phyloP scores from a whole-genome alignment of 1,284 basidiomycete species.

The Cystobasidiaceae sp. region DNA sequence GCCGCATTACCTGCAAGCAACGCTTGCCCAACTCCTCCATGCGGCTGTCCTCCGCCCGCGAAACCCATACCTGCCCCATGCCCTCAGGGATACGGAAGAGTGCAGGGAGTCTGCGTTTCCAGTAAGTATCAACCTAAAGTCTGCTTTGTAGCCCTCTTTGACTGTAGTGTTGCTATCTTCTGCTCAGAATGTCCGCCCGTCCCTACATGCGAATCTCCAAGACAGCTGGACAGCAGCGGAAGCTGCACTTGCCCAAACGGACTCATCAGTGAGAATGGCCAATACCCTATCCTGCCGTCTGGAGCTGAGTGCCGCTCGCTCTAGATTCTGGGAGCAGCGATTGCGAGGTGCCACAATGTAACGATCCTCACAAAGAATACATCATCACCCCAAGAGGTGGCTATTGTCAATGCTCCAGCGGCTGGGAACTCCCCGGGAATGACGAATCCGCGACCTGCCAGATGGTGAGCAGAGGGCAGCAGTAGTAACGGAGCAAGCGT shows the following conservation, averaged over 20 bases:
- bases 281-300: not conserved
- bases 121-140: not conserved
- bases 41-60: not conserved
- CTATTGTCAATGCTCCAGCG: not conserved
- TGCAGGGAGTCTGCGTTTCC: not conserved
- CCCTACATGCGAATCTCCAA: not conserved
- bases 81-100: not conserved
- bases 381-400: not conserved
- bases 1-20: not conserved
- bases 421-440: not conserved
- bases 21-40: not conserved
- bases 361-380: not conserved
- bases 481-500: too few relatives aligned
- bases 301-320: not conserved
- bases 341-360: not conserved
- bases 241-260: not conserved
- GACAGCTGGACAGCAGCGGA: not conserved
- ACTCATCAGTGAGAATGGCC: not conserved
- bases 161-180: not conserved
- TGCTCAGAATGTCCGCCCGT: not conserved
- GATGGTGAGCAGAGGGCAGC: too few relatives aligned
- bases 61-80: not conserved
- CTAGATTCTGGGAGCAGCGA: not conserved
- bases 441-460: not conserved
- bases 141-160: not conserved